Evolutionary conservation across 345 rosid species (phyloP).

Genomic region (Lumnitzera littorea): DNA sequence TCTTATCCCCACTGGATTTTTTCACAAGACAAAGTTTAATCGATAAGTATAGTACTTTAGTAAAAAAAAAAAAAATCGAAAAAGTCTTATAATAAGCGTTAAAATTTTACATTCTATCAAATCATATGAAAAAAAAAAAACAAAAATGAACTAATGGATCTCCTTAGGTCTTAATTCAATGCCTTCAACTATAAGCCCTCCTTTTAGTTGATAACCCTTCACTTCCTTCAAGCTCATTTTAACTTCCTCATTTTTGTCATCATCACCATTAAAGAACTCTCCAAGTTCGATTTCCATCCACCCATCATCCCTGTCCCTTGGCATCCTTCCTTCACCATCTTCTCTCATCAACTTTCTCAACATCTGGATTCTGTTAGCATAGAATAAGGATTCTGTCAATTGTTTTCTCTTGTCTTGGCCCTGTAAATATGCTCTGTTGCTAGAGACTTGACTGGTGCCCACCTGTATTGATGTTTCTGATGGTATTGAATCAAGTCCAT

Average conservation of each 20-base stretch:
- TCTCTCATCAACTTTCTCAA: neutral
- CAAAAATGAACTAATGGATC: no score
- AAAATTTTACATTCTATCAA: no score
- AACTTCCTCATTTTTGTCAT: conserved; percentile 19
- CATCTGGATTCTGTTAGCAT: neutral
- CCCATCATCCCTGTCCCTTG: conserved; percentile 35
- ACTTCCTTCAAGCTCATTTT: conserved; percentile 57
- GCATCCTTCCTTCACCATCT: conserved; percentile 10
- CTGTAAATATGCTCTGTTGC: conserved; percentile 13
- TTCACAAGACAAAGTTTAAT: no score
- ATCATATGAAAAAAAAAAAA: no score
- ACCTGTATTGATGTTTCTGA: conserved; percentile 29
- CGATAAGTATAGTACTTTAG: no score
- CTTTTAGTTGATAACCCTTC: conserved; percentile 62
- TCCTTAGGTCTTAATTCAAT: conserved; percentile 53
- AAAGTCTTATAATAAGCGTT: no score
- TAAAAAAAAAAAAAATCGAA: no score
- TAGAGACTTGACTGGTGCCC: neutral
- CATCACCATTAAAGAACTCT: conserved; percentile 29
- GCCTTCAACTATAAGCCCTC: conserved; percentile 69
- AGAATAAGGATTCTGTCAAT: conserved; percentile 7
- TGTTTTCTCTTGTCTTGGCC: neutral
- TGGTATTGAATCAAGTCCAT: conserved; percentile 46
- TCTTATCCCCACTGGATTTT: no score
- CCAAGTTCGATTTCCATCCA: conserved; percentile 87